Percentiles rank a stretch among this genome's conserved stretches.
phyloP scores from a whole-genome alignment of 2,329 filamentous ascomycete species.

The Neurospora sp. region DNA sequence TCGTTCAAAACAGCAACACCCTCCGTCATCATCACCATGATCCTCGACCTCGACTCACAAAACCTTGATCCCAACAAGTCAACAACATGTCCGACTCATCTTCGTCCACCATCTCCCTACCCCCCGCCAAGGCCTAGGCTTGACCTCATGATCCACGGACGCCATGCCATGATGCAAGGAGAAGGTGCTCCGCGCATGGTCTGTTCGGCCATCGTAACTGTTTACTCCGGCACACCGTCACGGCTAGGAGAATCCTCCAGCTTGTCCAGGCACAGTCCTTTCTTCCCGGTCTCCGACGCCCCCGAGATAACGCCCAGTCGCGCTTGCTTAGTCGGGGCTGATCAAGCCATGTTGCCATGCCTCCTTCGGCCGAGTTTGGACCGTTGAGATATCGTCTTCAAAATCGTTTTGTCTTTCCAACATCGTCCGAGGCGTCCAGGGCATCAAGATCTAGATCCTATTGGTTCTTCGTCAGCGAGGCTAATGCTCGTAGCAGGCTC shows the following conservation, averaged over 20 bases:
- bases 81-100: neutral
- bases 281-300: neutral
- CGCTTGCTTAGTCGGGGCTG: neutral
- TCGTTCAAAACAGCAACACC: neutral
- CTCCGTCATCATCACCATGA: neutral
- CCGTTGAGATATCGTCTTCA: neutral
- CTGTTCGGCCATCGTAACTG: neutral
- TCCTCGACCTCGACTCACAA: neutral
- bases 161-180: neutral
- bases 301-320: neutral
- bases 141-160: neutral
- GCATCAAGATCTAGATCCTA: neutral
- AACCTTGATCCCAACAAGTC: neutral
- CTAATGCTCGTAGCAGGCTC: neutral
- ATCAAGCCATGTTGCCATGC: neutral
- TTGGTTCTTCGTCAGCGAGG: neutral
- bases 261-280: neutral
- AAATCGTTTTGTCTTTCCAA: neutral
- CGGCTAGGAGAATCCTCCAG: neutral
- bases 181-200: neutral
- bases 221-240: neutral
- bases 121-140: neutral
- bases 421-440: neutral
- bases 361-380: neutral
- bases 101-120: neutral